A percentile compares a stretch with the other conserved stretches of the same genome.
Evolutionary conservation across 352 stramenopile species (phyloP).

Genomic region (Globisporangium nodosum): DNA sequence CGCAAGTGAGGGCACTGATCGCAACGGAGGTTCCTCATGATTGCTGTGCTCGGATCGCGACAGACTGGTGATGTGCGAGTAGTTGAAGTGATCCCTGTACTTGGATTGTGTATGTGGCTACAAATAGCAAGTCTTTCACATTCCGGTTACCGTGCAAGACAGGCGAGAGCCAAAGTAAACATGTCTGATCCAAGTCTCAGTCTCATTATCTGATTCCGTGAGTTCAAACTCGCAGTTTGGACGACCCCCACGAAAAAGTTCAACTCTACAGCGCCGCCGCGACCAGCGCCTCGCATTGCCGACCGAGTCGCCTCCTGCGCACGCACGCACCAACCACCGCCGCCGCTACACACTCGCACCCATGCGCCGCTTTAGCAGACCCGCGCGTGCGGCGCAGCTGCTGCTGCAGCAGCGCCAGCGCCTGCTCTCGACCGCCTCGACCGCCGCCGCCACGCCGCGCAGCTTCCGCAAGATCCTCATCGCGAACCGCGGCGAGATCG

Average conservation of each 20-base stretch:
- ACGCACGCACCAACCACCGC: constrained; percentile 29
- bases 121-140: no score
- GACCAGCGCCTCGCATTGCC: neutral
- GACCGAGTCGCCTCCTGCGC: no score
- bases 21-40: no score
- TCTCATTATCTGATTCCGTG: no score
- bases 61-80: neutral
- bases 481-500: constrained; percentile 90
- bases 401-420: constrained; percentile 8
- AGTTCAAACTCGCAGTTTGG: neutral
- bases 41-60: no score
- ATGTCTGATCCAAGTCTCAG: no score
- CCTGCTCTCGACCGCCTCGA: constrained; percentile 21
- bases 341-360: neutral
- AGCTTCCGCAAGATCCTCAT: constrained; percentile 89
- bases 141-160: no score
- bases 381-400: constrained; percentile 10
- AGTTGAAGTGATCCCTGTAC: neutral
- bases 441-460: constrained; percentile 11
- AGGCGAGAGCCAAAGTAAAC: no score
- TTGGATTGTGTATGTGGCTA: no score
- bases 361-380: constrained; percentile 12
- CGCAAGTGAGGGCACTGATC: neutral
- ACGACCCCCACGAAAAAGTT: constrained; percentile 10
- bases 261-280: constrained; percentile 46